Evolutionary conservation across 148 eudicot species (phyloP).

Genomic region (Chenopodium berlandieri): DNA sequence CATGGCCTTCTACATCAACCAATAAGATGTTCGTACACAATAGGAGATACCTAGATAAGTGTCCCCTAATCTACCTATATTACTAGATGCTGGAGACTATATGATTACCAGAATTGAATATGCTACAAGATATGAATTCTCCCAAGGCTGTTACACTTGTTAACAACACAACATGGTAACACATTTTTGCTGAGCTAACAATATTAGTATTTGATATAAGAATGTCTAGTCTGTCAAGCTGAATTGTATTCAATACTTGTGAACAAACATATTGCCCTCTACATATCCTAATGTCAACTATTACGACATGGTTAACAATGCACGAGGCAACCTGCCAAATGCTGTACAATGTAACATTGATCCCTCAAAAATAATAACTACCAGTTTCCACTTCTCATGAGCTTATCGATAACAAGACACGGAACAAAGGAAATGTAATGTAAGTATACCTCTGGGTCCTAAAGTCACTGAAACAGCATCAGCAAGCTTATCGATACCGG

Average conservation of each 20-base stretch:
- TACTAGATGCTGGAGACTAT: too few relatives aligned
- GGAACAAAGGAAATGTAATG: background rate
- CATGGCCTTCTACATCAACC: background rate
- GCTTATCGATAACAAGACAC: conserved; percentile 13
- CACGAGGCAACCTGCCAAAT: background rate
- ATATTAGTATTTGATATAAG: background rate
- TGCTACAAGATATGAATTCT: background rate
- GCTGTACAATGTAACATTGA: background rate
- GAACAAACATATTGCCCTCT: background rate
- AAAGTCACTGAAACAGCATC: conserved; percentile 96
- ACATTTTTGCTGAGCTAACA: background rate
- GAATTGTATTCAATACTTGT: background rate
- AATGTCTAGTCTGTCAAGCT: background rate
- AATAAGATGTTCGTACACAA: background rate
- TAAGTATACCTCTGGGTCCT: conserved; percentile 82
- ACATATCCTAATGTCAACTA: background rate
- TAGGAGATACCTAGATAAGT: too few relatives aligned
- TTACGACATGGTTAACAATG: background rate
- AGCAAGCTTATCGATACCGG: conserved; percentile 86
- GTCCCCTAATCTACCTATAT: too few relatives aligned
- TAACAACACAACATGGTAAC: background rate
- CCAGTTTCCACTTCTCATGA: background rate
- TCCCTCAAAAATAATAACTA: background rate
- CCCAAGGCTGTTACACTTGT: background rate
- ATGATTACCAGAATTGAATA: background rate